Evolutionary conservation across 192 early-diverging fungal species (phyloP).

Genomic region (Cetraspora pellucida): DNA sequence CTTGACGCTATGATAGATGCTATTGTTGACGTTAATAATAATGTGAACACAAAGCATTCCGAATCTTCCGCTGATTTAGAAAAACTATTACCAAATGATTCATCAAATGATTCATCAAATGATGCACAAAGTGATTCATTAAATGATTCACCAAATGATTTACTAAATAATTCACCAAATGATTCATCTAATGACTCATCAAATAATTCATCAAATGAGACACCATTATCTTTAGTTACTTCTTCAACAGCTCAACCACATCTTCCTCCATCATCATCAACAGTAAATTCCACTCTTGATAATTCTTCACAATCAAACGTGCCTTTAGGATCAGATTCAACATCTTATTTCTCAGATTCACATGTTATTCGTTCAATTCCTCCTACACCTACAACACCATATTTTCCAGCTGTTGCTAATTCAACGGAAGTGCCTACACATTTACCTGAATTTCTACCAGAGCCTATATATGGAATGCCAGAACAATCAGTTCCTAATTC

Average conservation of each 20-base stretch:
- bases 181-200: neutral
- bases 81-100: neutral
- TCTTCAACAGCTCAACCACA: slow-evolving; percentile 14
- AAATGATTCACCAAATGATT: neutral
- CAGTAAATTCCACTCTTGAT: neutral
- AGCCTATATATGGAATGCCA: neutral
- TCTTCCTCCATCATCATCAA: slow-evolving; percentile 11
- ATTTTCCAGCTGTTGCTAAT: neutral
- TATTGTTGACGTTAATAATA: neutral
- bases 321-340: neutral
- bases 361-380: neutral
- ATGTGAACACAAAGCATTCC: neutral
- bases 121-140: neutral
- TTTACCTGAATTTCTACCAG: neutral
- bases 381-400: slow-evolving; percentile 11
- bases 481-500: neutral
- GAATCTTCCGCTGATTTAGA: neutral
- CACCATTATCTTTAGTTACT: slow-evolving; percentile 8
- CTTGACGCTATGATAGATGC: neutral
- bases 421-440: neutral
- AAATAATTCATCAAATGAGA: neutral
- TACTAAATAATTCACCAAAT: neutral
- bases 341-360: neutral
- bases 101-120: neutral
- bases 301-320: neutral